Conservation (phyloP, 2,329 filamentous ascomycete species). For the Conoideocrella luteorostrata region DNA sequence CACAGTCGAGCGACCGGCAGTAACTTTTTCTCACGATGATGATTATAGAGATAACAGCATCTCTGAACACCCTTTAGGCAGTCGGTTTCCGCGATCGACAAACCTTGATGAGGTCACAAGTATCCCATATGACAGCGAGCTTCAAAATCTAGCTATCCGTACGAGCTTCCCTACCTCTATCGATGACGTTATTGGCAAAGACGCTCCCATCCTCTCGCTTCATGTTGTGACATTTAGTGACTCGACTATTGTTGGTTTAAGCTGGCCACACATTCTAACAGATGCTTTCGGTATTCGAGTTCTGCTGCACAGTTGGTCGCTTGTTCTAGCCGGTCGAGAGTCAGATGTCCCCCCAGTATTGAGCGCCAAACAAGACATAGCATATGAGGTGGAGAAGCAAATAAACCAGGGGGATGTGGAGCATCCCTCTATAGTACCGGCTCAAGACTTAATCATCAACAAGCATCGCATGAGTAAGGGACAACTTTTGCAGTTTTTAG, state of each 20-base stretch:
- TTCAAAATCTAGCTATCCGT: too few species aligned
- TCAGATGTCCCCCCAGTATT: constrained; percentile 30
- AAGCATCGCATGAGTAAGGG: too few species aligned
- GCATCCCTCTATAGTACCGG: too few species aligned
- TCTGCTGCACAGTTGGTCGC: constrained; percentile 39
- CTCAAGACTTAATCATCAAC: too few species aligned
- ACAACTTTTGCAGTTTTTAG: too few species aligned
- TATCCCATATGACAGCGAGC: too few species aligned
- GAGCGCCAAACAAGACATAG: constrained; percentile 20
- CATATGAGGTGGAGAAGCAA: too few species aligned
- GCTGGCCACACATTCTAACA: constrained; percentile 40
- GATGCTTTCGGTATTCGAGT: constrained; percentile 37
- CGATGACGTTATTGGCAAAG: constrained; percentile 33
- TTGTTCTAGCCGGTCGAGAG: constrained; percentile 36
- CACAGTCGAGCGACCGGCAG: constrained; percentile 27
- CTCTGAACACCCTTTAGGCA: constrained; percentile 33
- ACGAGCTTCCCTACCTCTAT: constrained; percentile 22
- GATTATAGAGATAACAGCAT: constrained; percentile 30
- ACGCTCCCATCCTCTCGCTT: constrained; percentile 39
- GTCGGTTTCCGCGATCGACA: constrained; percentile 25
- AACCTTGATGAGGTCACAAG: too few species aligned
- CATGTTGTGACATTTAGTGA: constrained; percentile 42
- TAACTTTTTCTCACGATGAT: constrained; percentile 32
- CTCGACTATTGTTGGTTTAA: constrained; percentile 40
- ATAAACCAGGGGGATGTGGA: too few species aligned